Percentiles rank a stretch among this genome's conserved stretches.
These are phyloP conservation scores for Basipetospora chlamydospora DNA, from an alignment of 2,329 filamentous ascomycete species.

Conservation along the genomic window DNA sequence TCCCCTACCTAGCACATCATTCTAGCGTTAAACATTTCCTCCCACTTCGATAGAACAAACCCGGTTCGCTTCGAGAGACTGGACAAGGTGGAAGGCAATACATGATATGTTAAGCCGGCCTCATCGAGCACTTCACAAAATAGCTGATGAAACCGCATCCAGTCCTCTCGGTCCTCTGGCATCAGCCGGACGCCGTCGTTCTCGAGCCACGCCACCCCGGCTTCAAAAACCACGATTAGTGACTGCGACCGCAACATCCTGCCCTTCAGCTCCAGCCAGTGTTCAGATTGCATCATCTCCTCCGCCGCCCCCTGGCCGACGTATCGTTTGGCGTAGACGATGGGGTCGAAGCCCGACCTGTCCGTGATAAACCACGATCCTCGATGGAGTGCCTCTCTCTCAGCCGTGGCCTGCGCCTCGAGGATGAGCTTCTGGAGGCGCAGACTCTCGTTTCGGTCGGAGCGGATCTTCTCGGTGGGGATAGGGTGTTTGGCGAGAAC, in stretches of 20 bases:
- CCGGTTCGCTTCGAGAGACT: neutral
- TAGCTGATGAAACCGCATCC: slow-evolving; percentile 11
- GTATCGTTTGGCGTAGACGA: slow-evolving; percentile 22
- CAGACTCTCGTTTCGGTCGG: slow-evolving; percentile 14
- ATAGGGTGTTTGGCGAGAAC: slow-evolving; percentile 19
- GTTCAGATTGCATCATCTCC: slow-evolving; percentile 11
- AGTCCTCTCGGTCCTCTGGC: slow-evolving; percentile 12
- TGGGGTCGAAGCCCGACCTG: slow-evolving; percentile 25
- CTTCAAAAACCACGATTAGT: slow-evolving; percentile 23
- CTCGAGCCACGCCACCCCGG: slow-evolving; percentile 17
- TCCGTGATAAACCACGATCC: slow-evolving; percentile 24
- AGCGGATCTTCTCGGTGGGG: slow-evolving; percentile 18
- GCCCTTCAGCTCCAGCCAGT: slow-evolving; percentile 16
- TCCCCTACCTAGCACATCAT: no score
- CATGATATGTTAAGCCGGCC: neutral
- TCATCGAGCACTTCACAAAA: slow-evolving; percentile 10
- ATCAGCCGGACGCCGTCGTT: slow-evolving; percentile 24
- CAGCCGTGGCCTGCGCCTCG: slow-evolving; percentile 18
- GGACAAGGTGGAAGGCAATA: neutral
- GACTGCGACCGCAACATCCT: slow-evolving; percentile 20
- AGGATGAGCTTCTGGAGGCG: slow-evolving; percentile 23
- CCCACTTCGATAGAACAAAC: neutral
- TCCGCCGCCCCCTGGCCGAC: slow-evolving; percentile 13
- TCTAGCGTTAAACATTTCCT: no score
- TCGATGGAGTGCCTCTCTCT: slow-evolving; percentile 10